Evolutionary conservation across 495 filamentous ascomycete species (phyloP), one percentile per base, ranked within the genome.

Genomic region (Xylaria grammica): DNA sequence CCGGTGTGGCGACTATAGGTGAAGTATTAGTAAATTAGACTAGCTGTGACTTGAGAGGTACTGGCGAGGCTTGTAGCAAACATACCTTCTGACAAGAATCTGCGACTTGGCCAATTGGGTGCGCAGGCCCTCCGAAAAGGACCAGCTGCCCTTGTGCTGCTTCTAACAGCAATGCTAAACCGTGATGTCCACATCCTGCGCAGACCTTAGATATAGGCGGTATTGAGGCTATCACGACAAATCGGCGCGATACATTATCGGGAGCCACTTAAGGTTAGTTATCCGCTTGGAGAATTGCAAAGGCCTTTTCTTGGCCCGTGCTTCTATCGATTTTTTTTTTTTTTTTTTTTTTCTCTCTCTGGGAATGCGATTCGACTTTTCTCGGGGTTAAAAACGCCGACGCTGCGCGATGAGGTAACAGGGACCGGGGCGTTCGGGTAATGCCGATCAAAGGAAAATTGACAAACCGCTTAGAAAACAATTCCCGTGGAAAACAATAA

Each of bases 161-260:
- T 58, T 52, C 71, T 51, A 51, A 32, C 62, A 36, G 63, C 56
- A 45, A 63, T 57, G 54, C 36, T 66, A 60, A 70, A 55, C 45
- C 64, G 57, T n/a, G 46, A 64, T 34, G 67, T 29, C 69, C 69
- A 70, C 72, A 74, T 74, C 27, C 45, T 64, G 60, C 48, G 55
- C 32, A 45, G 30, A 53, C 62, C 55, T 54, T n/a, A 20, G 62
- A 45, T 19, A 24, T 19, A 24, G 60, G 32, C 46, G 29, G 56
- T 34, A n/a, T 38, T 56, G 65, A 67, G 38, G 60, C 54, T 65
- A 50, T 69, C 27, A 30, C 42, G 49, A 54, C 13, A 42, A 7
- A 10, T 3, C 8, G 7, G 40, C 40, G 40, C 32, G 32, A 11
- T 11, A 11, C 32, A 36, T 36, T 36, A 4, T 4, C 11, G n/a